A percentile compares a stretch with the other conserved stretches of the same genome.
These are phyloP conservation scores for Raffaelea deltoideospora DNA, from an alignment of 2,329 filamentous ascomycete species.

Conservation along the genomic window DNA sequence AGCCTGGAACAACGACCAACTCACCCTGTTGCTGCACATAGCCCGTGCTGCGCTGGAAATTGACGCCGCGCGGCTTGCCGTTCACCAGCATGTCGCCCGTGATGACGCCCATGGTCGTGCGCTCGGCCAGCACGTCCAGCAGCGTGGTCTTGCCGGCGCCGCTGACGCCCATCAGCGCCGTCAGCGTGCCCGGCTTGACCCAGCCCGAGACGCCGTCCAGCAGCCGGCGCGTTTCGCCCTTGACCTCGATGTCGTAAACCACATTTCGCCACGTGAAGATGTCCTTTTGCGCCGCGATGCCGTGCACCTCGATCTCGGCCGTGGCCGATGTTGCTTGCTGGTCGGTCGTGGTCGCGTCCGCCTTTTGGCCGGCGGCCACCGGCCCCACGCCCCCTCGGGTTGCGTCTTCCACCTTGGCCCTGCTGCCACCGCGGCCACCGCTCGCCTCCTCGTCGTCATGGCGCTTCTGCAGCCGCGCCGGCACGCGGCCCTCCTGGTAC, in stretches of 20 bases:
- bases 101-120: constrained; percentile 80
- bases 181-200: constrained; percentile 84
- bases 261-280: constrained; percentile 80
- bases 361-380: not conserved
- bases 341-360: too few relatives aligned
- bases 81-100: constrained; percentile 64
- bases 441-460: constrained; percentile 9
- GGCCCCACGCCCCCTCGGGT: not conserved
- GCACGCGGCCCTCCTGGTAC: constrained; percentile 24
- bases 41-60: constrained; percentile 81
- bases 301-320: not conserved
- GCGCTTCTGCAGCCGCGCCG: constrained; percentile 49
- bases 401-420: not conserved
- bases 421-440: not conserved
- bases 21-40: constrained; percentile 73
- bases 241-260: constrained; percentile 65
- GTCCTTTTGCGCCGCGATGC: constrained; percentile 44
- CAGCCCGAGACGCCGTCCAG: constrained; percentile 79
- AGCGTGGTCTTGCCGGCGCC: constrained; percentile 88
- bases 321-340: too few relatives aligned
- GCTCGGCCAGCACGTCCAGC: constrained; percentile 69
- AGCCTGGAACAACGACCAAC: too few relatives aligned
- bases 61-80: constrained; percentile 53
- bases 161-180: constrained; percentile 83
- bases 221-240: constrained; percentile 60